Percentiles rank a stretch among this genome's conserved stretches.
phyloP scores from a whole-genome alignment of 768 basidiomycete species.

The Kwoniella dejecticola region DNA sequence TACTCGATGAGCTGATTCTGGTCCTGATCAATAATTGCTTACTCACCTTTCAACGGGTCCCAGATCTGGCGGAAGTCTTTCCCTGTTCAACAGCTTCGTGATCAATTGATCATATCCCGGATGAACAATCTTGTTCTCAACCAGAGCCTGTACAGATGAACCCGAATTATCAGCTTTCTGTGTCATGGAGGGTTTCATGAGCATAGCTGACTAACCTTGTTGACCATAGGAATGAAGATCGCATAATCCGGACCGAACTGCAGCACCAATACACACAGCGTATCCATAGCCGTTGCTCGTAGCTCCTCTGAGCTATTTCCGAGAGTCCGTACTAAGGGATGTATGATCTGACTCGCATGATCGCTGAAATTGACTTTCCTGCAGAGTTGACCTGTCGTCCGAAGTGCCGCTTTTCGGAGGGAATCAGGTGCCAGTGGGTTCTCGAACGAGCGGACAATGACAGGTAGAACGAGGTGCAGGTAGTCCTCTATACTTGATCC shows the following conservation, averaged over 20 bases:
- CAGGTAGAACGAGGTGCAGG: conserved; percentile 91
- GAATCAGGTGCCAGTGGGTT: conserved; percentile 70
- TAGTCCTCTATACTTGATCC: conserved; percentile 97
- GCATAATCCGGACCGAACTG: conserved; percentile 97
- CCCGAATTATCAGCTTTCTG: too few relatives aligned
- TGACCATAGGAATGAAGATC: conserved; percentile 95
- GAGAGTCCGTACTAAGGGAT: conserved; percentile 86
- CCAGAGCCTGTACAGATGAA: conserved; percentile 77
- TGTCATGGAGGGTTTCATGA: too few relatives aligned
- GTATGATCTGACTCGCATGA: conserved; percentile 94
- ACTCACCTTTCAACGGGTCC: conserved; percentile 69
- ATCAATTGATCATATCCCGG: conserved; percentile 84
- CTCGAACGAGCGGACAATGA: conserved; percentile 89
- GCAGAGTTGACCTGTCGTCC: conserved; percentile 86
- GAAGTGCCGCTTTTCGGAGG: conserved; percentile 83
- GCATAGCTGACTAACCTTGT: conserved; percentile 66
- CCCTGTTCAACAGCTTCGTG: conserved; percentile 84
- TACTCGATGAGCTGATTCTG: too few relatives aligned
- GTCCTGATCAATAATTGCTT: neutral
- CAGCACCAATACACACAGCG: conserved; percentile 83
- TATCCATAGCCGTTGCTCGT: conserved; percentile 83
- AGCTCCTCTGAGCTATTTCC: conserved; percentile 69
- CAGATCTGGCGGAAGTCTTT: conserved; percentile 83
- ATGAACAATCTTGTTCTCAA: conserved; percentile 75
- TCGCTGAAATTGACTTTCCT: conserved; percentile 95